Conservation (phyloP, 2,329 filamentous ascomycete species). For the Amphichorda felina region DNA sequence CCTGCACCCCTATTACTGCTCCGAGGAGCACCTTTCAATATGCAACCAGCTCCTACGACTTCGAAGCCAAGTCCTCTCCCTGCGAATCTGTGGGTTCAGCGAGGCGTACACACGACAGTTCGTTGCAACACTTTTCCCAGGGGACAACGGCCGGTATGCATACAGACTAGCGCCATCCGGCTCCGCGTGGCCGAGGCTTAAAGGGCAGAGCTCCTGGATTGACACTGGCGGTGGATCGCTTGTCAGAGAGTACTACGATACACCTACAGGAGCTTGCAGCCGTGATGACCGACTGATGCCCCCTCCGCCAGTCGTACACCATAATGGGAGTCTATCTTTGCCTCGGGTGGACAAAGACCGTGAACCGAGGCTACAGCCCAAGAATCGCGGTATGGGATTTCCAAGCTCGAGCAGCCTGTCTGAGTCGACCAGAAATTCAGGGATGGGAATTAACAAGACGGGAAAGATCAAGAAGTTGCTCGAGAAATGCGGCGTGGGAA, state of each 20-base stretch:
- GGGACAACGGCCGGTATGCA: slow-evolving; percentile 1
- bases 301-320: slow-evolving; percentile 8
- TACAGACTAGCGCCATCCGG: slow-evolving; percentile 18
- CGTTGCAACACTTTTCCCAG: slow-evolving; percentile 14
- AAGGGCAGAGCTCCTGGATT: slow-evolving; percentile 14
- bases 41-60: slow-evolving; percentile 18
- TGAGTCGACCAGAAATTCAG: not conserved
- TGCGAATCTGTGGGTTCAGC: slow-evolving; percentile 24
- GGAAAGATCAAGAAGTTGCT: not conserved
- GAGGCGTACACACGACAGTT: slow-evolving; percentile 16
- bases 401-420: not conserved
- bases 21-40: slow-evolving; percentile 16
- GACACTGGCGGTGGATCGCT: slow-evolving; percentile 11
- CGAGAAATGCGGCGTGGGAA: not conserved
- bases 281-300: slow-evolving; percentile 13
- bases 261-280: no score
- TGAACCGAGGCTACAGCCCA: no score
- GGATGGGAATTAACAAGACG: not conserved
- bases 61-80: slow-evolving; percentile 14
- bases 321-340: not conserved
- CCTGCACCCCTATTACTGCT: slow-evolving; percentile 13
- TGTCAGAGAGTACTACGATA: slow-evolving; percentile 9
- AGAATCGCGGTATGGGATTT: no score
- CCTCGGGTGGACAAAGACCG: not conserved
- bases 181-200: slow-evolving; percentile 15